These are phyloP conservation scores for Wickerhamomyces mucosus DNA, from an alignment of 805 yeast genomes.

Conservation along the genomic window DNA sequence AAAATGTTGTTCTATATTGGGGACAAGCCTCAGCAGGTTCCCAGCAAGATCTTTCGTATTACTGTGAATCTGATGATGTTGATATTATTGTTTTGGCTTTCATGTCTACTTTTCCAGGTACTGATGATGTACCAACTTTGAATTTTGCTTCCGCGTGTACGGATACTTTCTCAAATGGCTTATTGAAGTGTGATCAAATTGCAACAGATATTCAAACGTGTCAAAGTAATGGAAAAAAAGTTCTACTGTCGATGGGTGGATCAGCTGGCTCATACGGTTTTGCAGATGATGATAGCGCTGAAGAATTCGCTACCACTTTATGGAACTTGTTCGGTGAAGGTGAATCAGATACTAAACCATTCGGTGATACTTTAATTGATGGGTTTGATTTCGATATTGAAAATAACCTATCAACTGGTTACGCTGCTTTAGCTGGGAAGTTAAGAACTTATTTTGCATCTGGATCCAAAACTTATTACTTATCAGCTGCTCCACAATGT, in stretches of 20 bases:
- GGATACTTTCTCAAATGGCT: constrained; percentile 26
- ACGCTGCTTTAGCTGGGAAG: constrained; percentile 50
- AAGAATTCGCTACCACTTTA: constrained; percentile 45
- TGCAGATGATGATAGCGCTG: constrained; percentile 71
- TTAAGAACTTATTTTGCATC: constrained; percentile 42
- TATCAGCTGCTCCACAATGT: constrained; percentile 93
- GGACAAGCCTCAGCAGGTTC: constrained; percentile 75
- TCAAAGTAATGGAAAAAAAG: constrained; percentile 71
- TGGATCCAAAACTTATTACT: constrained; percentile 52
- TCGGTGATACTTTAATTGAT: constrained; percentile 67
- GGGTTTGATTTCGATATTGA: constrained; percentile 95
- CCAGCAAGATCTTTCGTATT: constrained; percentile 34
- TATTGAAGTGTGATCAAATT: constrained; percentile 42
- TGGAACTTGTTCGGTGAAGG: constrained; percentile 63
- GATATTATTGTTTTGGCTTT: constrained; percentile 71
- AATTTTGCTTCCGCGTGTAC: constrained; percentile 52
- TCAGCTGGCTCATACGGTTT: constrained; percentile 79
- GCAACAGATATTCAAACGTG: constrained; percentile 70
- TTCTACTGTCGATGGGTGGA: constrained; percentile 71
- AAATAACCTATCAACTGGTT: constrained; percentile 50
- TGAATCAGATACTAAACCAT: constrained; percentile 46
- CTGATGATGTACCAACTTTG: constrained; percentile 24
- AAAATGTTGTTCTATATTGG: constrained; percentile 78
- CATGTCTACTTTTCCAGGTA: constrained; percentile 38
- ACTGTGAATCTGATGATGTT: constrained; percentile 61